Conservation (phyloP, 768 basidiomycete genomes). For the Suillus tomentosus region DNA sequence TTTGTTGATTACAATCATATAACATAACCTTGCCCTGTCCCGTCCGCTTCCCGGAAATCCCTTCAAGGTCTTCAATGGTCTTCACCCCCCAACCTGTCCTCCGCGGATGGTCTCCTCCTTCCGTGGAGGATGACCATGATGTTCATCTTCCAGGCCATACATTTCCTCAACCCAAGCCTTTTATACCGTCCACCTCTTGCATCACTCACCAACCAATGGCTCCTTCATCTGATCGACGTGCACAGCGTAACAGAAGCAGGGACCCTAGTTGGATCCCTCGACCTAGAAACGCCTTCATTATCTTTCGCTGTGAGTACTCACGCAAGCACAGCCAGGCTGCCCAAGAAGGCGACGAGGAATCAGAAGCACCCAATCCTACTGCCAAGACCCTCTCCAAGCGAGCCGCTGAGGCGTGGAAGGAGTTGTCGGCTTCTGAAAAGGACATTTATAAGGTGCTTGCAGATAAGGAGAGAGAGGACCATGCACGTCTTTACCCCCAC, state of each 20-base stretch:
- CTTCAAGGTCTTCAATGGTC: constrained; percentile 25
- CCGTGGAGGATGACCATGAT: constrained; percentile 30
- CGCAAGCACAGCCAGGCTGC: constrained; percentile 41
- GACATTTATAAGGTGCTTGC: constrained; percentile 55
- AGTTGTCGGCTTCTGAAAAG: constrained; percentile 50
- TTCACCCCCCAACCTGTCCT: constrained; percentile 20
- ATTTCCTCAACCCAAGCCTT: constrained; percentile 10
- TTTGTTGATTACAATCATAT: constrained; percentile 5
- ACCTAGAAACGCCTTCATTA: constrained; percentile 71
- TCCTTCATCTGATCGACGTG: constrained; percentile 42
- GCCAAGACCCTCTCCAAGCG: constrained; percentile 73
- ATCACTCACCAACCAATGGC: constrained; percentile 20
- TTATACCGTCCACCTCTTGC: constrained; percentile 4
- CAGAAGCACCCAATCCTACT: constrained; percentile 19
- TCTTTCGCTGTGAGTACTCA: constrained; percentile 70
- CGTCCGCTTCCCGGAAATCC: constrained; percentile 22
- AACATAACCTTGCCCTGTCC: not conserved
- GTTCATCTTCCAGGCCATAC: constrained; percentile 25
- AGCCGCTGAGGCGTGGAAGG: constrained; percentile 75
- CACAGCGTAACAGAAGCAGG: constrained; percentile 41
- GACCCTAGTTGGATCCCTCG: constrained; percentile 66
- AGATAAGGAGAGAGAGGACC: constrained; percentile 55
- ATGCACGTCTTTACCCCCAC: constrained; percentile 57
- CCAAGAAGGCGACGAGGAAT: constrained; percentile 37
- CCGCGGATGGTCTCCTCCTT: constrained; percentile 31